Base-by-base conservation (phyloP, 495 filamentous ascomycete genomes). In the Lophium mytilinum region DNA sequence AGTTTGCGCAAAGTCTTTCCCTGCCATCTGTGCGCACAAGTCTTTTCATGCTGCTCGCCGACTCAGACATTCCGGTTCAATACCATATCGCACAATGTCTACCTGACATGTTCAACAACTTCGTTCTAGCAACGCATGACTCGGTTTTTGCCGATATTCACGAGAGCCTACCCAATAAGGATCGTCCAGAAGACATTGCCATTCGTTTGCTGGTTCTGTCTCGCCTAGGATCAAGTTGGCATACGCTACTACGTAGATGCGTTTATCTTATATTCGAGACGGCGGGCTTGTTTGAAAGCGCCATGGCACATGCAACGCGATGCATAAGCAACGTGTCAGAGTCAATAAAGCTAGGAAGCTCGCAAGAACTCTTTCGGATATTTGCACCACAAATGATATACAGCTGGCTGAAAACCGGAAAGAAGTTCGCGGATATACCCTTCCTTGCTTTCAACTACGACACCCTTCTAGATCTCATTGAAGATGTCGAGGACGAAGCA, bases 221-320 rank as follows among this genome's bases (percentile, higher is more conserved):
- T 4, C 79, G 79, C 58, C 72, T 99, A 39, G 92, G 86, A 42
- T 86, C 88, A 30, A 68, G 70, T 58, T 96, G 87, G 90, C 82
- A 84, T 55, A 94, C 87, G 6, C 77, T 92, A 52, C 74, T 91
- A 46, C 86, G 88, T 50, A 84, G 85, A 57, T 86, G 86, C 58
- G 86, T 95, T 17, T 97, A 96, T 68, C 85, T 91, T 69, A 89
- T 96, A 19, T 93, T 96, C 62, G 93, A 96, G 69, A 89, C 83
- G 0, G 83, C 93, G 1, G 89, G 84, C 6, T 79, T 79, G 40
- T 78, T 92, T 1, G 73, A 79, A 14, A 66, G 71, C 10, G 84
- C 85, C 18, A 70, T 78, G 42, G 72, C 71, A 37, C 86, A 96
- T 72, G 90, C 92, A 1, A 78, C 78, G 47, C 79, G 76, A 49